Evolutionary conservation across 805 yeast species (phyloP).

Genomic region (Komagataella kurtzmanii): DNA sequence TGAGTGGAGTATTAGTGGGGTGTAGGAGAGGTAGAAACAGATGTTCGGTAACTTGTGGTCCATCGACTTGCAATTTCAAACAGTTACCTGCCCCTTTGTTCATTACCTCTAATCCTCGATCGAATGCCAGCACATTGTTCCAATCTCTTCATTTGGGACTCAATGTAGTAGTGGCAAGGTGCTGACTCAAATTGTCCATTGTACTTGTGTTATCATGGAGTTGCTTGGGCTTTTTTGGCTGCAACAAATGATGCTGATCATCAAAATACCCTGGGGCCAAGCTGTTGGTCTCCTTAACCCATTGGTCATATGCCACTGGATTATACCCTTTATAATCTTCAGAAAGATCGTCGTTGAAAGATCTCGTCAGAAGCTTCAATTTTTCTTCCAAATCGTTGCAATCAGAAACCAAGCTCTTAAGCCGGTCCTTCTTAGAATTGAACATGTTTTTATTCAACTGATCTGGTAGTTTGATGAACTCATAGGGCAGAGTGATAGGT

Average conservation of each 20-base stretch:
- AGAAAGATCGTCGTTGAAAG: conserved; percentile 2
- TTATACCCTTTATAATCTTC: background rate
- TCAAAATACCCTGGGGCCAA: conserved; percentile 17
- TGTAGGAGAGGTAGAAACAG: too few species aligned
- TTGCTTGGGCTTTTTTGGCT: conserved; percentile 8
- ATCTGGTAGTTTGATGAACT: conserved; percentile 7
- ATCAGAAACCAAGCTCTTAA: conserved; percentile 1
- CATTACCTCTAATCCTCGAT: too few species aligned
- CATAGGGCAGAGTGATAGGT: conserved; percentile 13
- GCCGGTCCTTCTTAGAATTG: conserved; percentile 2
- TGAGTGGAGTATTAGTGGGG: background rate
- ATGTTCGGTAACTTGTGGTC: too few species aligned
- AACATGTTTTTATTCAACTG: background rate
- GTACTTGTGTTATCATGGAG: background rate
- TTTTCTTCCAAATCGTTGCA: conserved; percentile 1
- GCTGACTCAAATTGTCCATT: background rate
- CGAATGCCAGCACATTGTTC: background rate
- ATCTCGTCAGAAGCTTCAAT: conserved; percentile 1
- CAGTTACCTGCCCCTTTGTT: too few species aligned
- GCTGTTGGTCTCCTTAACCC: conserved; percentile 5
- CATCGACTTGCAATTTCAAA: too few species aligned
- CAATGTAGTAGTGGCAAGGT: background rate
- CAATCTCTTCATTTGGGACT: background rate
- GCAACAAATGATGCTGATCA: conserved; percentile 11
- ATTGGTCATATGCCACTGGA: conserved; percentile 9